Percentiles rank a stretch among this genome's conserved stretches.
phyloP scores from a whole-genome alignment of 1,139 yeast genomes.

The Sporopachydermia cereana region DNA sequence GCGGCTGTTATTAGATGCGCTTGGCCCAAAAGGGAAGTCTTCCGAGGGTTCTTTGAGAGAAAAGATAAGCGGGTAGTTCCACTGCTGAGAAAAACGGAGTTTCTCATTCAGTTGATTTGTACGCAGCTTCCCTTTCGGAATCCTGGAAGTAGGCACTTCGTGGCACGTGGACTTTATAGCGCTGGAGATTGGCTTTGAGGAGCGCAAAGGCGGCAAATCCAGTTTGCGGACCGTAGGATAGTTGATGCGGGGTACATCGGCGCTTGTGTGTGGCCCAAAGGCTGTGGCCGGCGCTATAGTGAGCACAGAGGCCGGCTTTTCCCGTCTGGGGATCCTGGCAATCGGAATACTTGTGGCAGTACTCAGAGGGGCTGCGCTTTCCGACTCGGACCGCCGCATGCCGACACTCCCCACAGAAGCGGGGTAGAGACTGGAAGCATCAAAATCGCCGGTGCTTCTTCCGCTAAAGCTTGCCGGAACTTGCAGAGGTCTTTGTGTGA shows the following conservation, averaged over 20 bases:
- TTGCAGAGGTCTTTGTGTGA: too few species aligned
- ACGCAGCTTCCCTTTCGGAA: conserved; percentile 1
- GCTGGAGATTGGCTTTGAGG: background rate
- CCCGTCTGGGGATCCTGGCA: too few species aligned
- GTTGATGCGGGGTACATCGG: background rate
- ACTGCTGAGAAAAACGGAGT: background rate
- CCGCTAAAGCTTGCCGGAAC: too few species aligned
- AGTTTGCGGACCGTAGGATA: background rate
- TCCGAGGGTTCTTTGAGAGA: conserved; percentile 1
- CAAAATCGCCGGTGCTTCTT: too few species aligned
- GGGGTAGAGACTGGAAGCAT: too few species aligned
- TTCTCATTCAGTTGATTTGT: background rate
- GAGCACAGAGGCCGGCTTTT: too few species aligned
- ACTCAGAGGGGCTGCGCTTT: too few species aligned
- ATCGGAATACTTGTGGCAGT: too few species aligned
- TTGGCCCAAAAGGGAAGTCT: background rate
- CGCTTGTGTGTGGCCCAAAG: background rate
- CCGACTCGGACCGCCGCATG: too few species aligned
- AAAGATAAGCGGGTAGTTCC: conserved; percentile 3
- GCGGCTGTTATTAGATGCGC: background rate
- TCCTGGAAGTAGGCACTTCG: conserved; percentile 1
- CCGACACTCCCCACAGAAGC: too few species aligned
- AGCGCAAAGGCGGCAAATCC: background rate
- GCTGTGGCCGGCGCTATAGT: background rate
- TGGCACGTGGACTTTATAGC: background rate